Percentiles rank a stretch among this genome's conserved stretches.
Conservation (phyloP, 2,329 filamentous ascomycete genomes). For the Colletotrichum eremochloae region DNA sequence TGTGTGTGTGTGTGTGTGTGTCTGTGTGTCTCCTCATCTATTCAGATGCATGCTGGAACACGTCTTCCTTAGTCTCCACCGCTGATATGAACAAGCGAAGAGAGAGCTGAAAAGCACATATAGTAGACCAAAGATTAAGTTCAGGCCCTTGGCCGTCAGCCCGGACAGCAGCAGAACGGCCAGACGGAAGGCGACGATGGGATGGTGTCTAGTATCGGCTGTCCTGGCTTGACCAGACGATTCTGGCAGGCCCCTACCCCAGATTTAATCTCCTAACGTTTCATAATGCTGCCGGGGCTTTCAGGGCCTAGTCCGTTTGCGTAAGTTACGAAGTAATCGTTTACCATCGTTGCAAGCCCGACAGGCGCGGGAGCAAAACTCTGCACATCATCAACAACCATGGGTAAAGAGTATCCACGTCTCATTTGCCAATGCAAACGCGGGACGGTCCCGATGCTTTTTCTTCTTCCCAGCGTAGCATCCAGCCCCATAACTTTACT, state of each 20-base stretch:
- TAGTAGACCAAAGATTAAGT: conserved; percentile 1
- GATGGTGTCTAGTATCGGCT: background rate
- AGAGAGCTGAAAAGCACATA: background rate
- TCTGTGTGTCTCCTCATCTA: background rate
- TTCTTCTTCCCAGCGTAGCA: conserved; percentile 22
- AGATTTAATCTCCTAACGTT: background rate
- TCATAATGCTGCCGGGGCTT: too few species aligned
- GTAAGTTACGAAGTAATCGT: background rate
- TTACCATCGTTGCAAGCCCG: conserved; percentile 1
- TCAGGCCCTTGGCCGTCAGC: background rate
- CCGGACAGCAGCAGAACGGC: background rate
- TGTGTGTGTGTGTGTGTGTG: too few species aligned
- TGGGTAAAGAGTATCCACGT: background rate
- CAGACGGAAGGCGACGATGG: background rate
- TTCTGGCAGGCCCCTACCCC: conserved; percentile 1
- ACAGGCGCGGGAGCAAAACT: background rate
- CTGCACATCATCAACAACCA: background rate
- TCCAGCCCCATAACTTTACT: background rate
- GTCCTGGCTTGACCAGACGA: background rate
- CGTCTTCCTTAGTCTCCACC: background rate
- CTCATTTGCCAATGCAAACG: conserved; percentile 1
- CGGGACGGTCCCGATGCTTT: conserved; percentile 16
- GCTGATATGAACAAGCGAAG: background rate
- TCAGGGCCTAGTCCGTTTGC: background rate
- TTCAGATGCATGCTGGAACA: background rate